Evolutionary conservation across 805 yeast genomes (phyloP).

Genomic region (Clavispora santaluciae): DNA sequence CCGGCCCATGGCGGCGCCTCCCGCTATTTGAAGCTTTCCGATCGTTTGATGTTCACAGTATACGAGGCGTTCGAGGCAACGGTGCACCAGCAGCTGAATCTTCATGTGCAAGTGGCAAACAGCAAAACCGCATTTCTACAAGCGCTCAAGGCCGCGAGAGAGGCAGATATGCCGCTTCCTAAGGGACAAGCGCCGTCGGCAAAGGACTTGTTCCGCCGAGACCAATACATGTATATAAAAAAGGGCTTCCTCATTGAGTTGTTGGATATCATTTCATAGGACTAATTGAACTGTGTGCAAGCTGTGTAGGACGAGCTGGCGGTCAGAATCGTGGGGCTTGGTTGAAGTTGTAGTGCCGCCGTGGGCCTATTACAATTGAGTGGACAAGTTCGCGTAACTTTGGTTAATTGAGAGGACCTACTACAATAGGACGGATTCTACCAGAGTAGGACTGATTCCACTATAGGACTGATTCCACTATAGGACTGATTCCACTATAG

Average conservation of each 20-base stretch:
- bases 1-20: slow-evolving; percentile 1
- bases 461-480: no score
- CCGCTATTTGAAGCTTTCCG: slow-evolving; percentile 11
- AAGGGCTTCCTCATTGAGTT: slow-evolving; percentile 2
- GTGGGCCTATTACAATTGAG: no score
- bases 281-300: neutral
- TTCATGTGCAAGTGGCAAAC: neutral
- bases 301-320: neutral
- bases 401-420: no score
- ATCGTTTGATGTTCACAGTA: slow-evolving; percentile 9
- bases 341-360: no score
- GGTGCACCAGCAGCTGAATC: neutral
- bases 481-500: no score
- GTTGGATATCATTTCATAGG: slow-evolving; percentile 1
- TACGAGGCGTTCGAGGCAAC: slow-evolving; percentile 1
- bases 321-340: no score
- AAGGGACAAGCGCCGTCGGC: neutral
- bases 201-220: neutral
- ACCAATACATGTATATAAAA: slow-evolving; percentile 3
- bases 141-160: neutral
- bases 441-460: no score
- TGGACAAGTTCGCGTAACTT: no score
- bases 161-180: neutral
- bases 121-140: neutral
- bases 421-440: no score